These are phyloP conservation scores for Dendrocalamus latiflorus DNA, from an alignment of 202 grass and related monocot genomes.

Conservation along the genomic window DNA sequence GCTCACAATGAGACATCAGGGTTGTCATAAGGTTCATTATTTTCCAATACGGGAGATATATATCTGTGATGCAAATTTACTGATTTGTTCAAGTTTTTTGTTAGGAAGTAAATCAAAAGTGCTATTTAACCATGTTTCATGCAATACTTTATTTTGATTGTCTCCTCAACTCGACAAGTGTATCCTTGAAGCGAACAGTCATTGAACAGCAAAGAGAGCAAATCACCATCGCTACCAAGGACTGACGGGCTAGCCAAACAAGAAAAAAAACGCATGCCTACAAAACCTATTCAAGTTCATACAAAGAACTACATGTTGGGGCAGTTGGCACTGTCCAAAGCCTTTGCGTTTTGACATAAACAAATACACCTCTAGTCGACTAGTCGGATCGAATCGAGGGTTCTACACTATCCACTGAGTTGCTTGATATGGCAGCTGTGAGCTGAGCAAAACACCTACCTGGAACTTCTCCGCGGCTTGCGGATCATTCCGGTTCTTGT, in stretches of 20 bases:
- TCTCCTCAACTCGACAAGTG: neutral
- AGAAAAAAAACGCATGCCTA: neutral
- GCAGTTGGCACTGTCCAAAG: neutral
- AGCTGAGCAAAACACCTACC: constrained; percentile 28
- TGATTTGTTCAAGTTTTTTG: neutral
- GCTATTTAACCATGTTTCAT: neutral
- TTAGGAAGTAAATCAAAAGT: neutral
- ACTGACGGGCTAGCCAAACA: neutral
- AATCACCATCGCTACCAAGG: neutral
- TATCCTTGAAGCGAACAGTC: neutral
- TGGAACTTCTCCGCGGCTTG: constrained; percentile 85
- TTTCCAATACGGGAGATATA: neutral
- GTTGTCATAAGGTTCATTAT: neutral
- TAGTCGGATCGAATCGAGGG: neutral
- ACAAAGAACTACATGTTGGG: neutral
- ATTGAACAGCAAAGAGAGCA: neutral
- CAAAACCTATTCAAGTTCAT: neutral
- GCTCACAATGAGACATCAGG: neutral
- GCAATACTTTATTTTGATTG: neutral
- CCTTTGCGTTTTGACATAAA: neutral
- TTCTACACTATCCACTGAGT: neutral
- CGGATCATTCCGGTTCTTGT: constrained; percentile 95
- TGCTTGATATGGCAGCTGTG: neutral
- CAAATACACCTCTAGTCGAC: neutral
- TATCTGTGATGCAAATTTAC: neutral